phyloP scores from a whole-genome alignment of 108 stramenopile genomes.

The Skeletonema menzelii region DNA sequence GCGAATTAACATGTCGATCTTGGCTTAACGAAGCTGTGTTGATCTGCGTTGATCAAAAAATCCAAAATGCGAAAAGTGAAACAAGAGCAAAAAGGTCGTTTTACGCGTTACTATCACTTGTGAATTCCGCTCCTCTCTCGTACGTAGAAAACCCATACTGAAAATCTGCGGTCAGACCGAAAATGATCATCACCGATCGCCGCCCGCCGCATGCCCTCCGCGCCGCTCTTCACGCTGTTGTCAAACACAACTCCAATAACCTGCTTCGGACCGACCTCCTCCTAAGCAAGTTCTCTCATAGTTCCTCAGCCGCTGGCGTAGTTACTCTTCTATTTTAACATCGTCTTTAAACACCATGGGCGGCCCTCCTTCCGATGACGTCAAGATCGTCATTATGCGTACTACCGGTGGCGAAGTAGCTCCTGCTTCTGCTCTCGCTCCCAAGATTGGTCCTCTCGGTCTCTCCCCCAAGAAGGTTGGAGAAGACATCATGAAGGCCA shows the following conservation, averaged over 20 bases:
- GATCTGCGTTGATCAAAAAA: too few relatives aligned
- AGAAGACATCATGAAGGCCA: slow-evolving; percentile 99
- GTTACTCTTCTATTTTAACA: slow-evolving; percentile 65
- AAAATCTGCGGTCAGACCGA: not conserved
- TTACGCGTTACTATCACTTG: slow-evolving; percentile 17
- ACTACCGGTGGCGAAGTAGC: slow-evolving; percentile 99
- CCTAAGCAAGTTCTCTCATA: not conserved
- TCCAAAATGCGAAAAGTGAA: not conserved
- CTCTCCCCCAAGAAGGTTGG: slow-evolving; percentile 99
- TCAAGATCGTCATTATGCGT: slow-evolving; percentile 97
- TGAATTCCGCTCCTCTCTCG: not conserved
- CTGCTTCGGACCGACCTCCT: not conserved
- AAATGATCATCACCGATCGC: not conserved
- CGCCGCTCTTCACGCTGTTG: not conserved
- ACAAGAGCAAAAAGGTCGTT: not conserved
- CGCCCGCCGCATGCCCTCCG: not conserved
- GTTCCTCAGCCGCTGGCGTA: slow-evolving; percentile 41
- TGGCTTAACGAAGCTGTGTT: too few relatives aligned
- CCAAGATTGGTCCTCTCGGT: slow-evolving; percentile 99
- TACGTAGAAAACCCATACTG: slow-evolving; percentile 29
- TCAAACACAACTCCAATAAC: not conserved
- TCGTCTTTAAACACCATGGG: slow-evolving; percentile 98
- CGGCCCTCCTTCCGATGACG: slow-evolving; percentile 92
- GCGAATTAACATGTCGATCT: not conserved
- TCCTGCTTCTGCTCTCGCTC: slow-evolving; percentile 97